Conservation (phyloP, 1,284 basidiomycete species). For the Meripilus lineatus region DNA sequence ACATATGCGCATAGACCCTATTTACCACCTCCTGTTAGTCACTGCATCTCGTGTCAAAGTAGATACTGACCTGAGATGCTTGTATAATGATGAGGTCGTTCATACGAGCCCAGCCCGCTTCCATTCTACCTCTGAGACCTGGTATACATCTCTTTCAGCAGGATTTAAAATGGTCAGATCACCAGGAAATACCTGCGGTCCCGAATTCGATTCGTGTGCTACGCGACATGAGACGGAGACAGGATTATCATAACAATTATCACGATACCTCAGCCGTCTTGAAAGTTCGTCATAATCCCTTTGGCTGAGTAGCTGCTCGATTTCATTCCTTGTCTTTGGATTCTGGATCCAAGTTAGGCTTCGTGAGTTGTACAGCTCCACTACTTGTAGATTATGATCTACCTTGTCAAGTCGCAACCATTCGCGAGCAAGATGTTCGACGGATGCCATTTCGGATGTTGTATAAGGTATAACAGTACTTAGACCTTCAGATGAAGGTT, state of each 20-base stretch:
- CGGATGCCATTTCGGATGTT: no score
- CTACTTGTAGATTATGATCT: slow-evolving; percentile 8
- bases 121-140: slow-evolving; percentile 81
- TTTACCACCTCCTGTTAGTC: neutral
- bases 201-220: slow-evolving; percentile 79
- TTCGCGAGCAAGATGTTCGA: slow-evolving; percentile 37
- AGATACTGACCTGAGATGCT: slow-evolving; percentile 61
- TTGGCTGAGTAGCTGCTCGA: slow-evolving; percentile 18
- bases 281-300: slow-evolving; percentile 20
- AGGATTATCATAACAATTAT: no score
- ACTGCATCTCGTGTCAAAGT: slow-evolving; percentile 1
- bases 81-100: slow-evolving; percentile 83
- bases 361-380: no score
- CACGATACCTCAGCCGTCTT: slow-evolving; percentile 25
- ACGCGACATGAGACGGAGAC: neutral
- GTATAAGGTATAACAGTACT: no score
- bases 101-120: slow-evolving; percentile 83
- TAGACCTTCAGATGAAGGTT: no score
- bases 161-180: neutral
- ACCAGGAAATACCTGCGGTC: slow-evolving; percentile 60
- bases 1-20: slow-evolving; percentile 78
- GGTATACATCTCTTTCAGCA: neutral
- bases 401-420: slow-evolving; percentile 57
- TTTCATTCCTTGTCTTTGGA: slow-evolving; percentile 22
- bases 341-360: slow-evolving; percentile 20